phyloP scores from a whole-genome alignment of 2,329 filamentous ascomycete genomes.

The Raffaelea deltoideospora region DNA sequence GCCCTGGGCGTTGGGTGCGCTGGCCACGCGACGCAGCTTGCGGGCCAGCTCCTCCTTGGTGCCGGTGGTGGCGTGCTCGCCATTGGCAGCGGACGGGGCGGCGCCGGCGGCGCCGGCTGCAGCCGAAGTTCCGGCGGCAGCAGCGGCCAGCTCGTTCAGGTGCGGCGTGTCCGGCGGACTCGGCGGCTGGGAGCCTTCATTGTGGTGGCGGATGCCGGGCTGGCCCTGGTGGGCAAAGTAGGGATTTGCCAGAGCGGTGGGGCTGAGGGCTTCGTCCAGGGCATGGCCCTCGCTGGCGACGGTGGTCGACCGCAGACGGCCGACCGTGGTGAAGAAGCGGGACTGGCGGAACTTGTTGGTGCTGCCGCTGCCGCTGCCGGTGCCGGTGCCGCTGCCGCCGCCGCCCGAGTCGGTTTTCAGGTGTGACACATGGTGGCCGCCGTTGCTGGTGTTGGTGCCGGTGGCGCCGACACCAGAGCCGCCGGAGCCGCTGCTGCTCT shows the following conservation, averaged over 20 bases:
- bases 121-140: slow-evolving; percentile 26
- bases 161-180: slow-evolving; percentile 84
- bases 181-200: slow-evolving; percentile 81
- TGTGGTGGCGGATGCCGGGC: slow-evolving; percentile 83
- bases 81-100: slow-evolving; percentile 33
- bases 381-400: slow-evolving; percentile 12
- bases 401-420: no score
- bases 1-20: slow-evolving; percentile 91
- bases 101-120: slow-evolving; percentile 39
- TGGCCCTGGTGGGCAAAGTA: slow-evolving; percentile 96
- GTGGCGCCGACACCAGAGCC: slow-evolving; percentile 3
- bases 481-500: slow-evolving; percentile 13
- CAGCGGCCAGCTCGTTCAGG: slow-evolving; percentile 44
- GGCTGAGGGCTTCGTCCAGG: slow-evolving; percentile 76
- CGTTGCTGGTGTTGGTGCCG: no score
- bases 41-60: slow-evolving; percentile 90
- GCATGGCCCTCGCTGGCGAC: slow-evolving; percentile 86
- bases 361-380: slow-evolving; percentile 2
- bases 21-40: slow-evolving; percentile 85
- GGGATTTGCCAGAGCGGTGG: slow-evolving; percentile 86
- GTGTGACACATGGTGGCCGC: no score
- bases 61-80: slow-evolving; percentile 55
- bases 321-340: slow-evolving; percentile 75
- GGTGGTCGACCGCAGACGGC: slow-evolving; percentile 76
- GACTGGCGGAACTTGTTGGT: slow-evolving; percentile 68